Conservation (phyloP, 257 asterid species). For the Mitragyna speciosa region DNA sequence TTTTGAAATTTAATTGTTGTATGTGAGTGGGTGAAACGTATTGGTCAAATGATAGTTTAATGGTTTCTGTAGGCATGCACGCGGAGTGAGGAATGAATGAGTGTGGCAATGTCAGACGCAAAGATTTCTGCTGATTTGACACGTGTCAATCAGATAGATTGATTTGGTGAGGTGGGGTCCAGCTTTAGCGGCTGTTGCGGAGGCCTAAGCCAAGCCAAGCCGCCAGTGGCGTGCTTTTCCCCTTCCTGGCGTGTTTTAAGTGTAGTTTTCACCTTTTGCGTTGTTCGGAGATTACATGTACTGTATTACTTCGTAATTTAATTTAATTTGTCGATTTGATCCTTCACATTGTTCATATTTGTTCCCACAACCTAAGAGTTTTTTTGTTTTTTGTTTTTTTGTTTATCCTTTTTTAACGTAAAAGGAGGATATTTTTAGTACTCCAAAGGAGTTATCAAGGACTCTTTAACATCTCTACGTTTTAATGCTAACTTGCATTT, state of each 20-base stretch:
- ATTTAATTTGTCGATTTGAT: background rate
- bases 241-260: slow-evolving; percentile 11
- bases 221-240: slow-evolving; percentile 13
- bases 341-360: slow-evolving; percentile 8
- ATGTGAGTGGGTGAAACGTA: background rate
- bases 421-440: no score
- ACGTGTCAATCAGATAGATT: background rate
- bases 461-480: background rate
- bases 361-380: background rate
- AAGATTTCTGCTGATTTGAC: slow-evolving; percentile 5
- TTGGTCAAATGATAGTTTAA: slow-evolving; percentile 27
- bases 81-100: background rate
- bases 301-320: background rate
- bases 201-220: slow-evolving; percentile 16
- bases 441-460: no score
- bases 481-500: background rate
- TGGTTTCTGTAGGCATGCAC: slow-evolving; percentile 15
- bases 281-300: background rate
- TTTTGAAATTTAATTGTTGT: background rate
- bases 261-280: slow-evolving; percentile 15
- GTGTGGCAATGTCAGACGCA: background rate
- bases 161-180: slow-evolving; percentile 10
- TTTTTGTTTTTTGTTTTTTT: background rate
- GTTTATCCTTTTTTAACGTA: background rate
- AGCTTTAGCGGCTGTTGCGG: slow-evolving; percentile 16